Conservation (phyloP, 108 stramenopile species). For the Nitzschia palea region DNA sequence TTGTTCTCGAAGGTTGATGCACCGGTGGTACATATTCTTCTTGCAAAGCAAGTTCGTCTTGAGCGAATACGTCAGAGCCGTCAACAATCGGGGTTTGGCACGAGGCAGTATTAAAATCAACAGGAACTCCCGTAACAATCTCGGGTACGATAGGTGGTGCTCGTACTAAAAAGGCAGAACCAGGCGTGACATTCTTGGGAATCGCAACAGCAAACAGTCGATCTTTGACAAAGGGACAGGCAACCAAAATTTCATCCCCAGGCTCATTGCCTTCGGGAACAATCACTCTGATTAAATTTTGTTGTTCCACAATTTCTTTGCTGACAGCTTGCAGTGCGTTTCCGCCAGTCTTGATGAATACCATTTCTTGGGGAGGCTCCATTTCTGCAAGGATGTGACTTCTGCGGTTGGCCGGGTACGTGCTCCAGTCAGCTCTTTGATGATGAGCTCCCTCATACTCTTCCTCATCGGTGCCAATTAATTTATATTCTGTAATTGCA, state of each 20-base stretch:
- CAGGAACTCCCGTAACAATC: constrained; percentile 6
- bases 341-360: constrained; percentile 15
- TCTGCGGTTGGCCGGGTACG: constrained; percentile 6
- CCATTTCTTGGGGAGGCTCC: not conserved
- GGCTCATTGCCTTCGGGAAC: constrained; percentile 16
- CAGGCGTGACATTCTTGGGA: not conserved
- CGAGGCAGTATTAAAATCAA: not conserved
- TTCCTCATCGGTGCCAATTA: constrained; percentile 2
- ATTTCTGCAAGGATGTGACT: not conserved
- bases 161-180: constrained; percentile 13
- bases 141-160: not conserved
- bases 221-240: not conserved
- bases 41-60: constrained; percentile 7
- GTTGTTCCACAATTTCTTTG: not conserved
- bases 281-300: not conserved
- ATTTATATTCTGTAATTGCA: constrained; percentile 9
- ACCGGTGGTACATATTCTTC: not conserved
- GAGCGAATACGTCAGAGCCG: not conserved
- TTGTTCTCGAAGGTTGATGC: not conserved
- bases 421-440: not conserved
- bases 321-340: constrained; percentile 14
- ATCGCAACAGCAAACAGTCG: not conserved
- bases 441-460: not conserved
- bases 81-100: not conserved
- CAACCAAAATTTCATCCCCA: constrained; percentile 11